Base-by-base conservation (phyloP, 331 rosid species). In the Quercus tomentella region DNA sequence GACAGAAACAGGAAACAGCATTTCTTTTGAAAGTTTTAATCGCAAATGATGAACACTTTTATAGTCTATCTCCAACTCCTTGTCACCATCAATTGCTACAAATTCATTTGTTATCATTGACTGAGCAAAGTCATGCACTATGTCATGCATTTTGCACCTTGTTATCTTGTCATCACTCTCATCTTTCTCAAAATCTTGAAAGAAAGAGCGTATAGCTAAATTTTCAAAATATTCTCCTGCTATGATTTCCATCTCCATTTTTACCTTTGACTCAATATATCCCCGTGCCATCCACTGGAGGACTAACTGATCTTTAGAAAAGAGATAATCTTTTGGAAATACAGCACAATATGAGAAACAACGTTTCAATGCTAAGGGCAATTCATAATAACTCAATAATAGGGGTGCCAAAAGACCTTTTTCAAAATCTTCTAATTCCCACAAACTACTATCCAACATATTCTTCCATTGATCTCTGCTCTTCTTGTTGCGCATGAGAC, bases 211-310 rank as follows among this genome's bases (percentile, higher is more conserved):
- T 26, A 23, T 62, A 2, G 61, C 56, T 61, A 61, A 76, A 49
- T 23, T 45, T n/a, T 60, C 11, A 43, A 76, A 75, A 54, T 25
- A 76, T 57, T 60, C 68, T 37, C 23, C 14, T 1, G 72, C 79
- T 45, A 45, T 0, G 16, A 45, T 12, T 62, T 41, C 56, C 56
- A 57, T 76, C 7, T 45, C 6, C 6, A 11, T 61, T 0, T 62
- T 51, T 5, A 4, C n/a, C 16, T 18, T 25, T 37, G 25, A 22
- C 9, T 41, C 23, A 20, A 76, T 17, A 76, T 41, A 61, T 41
- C 49, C 79, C 0, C 61, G 72, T 49, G 79, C 43, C 79, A 76
- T 76, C 79, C 72, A 76, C 72, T 23, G 43, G 26, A 60, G 52
- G 14, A 76, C 63, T 30, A 76, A 61, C 1, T 41, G n/a, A 14